Evolutionary conservation across 768 basidiomycete genomes (phyloP).

Genomic region (Pisolithus marmoratus): DNA sequence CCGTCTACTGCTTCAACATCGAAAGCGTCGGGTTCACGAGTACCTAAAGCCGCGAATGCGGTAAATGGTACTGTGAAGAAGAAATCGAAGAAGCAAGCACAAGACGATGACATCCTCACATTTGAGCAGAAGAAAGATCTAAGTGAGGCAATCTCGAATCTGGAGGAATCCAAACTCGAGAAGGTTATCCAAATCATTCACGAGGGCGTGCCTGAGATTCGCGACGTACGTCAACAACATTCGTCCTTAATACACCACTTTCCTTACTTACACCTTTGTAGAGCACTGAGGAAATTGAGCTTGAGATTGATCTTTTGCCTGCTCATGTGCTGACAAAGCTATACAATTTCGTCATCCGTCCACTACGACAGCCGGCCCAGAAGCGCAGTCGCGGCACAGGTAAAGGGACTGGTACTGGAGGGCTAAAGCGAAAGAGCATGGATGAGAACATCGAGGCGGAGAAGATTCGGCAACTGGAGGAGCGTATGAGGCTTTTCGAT

Average conservation of each 20-base stretch:
- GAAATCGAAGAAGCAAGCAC: constrained; percentile 57
- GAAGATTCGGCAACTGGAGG: constrained; percentile 89
- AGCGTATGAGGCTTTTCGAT: constrained; percentile 81
- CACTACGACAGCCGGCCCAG: constrained; percentile 59
- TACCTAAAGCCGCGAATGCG: constrained; percentile 36
- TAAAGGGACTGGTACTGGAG: constrained; percentile 84
- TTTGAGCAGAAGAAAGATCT: constrained; percentile 99
- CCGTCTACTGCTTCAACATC: constrained; percentile 57
- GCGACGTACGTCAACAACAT: constrained; percentile 62
- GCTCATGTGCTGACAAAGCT: constrained; percentile 83
- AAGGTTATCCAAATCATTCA: constrained; percentile 94
- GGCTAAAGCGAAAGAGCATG: constrained; percentile 92
- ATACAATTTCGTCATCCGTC: constrained; percentile 91
- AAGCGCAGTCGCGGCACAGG: constrained; percentile 56
- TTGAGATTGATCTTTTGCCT: constrained; percentile 93
- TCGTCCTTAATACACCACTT: not conserved
- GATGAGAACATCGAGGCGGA: constrained; percentile 95
- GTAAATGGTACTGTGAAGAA: constrained; percentile 45
- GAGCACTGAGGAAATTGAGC: constrained; percentile 97
- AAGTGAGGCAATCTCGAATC: constrained; percentile 85
- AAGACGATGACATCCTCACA: constrained; percentile 79
- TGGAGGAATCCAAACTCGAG: constrained; percentile 80
- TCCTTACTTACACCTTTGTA: constrained; percentile 29
- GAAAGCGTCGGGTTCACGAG: constrained; percentile 47
- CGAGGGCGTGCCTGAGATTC: constrained; percentile 87